These are phyloP conservation scores for Globisporangium perplexum DNA, from an alignment of 352 stramenopile species.

Conservation along the genomic window DNA sequence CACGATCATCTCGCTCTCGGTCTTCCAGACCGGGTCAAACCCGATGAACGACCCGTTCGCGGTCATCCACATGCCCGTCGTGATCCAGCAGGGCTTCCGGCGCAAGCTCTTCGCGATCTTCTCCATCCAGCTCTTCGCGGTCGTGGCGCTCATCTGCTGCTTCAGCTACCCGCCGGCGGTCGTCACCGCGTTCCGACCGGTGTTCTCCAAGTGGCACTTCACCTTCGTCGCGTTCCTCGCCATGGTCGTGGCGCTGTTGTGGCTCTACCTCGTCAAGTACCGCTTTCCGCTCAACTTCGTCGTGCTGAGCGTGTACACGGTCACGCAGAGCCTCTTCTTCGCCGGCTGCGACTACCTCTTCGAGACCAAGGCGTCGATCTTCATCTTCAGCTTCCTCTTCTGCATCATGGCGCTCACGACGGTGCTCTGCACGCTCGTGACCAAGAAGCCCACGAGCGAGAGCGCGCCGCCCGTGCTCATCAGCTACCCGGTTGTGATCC, in stretches of 20 bases:
- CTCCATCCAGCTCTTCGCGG: slow-evolving; percentile 52
- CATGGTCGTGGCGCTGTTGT: slow-evolving; percentile 50
- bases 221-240: slow-evolving; percentile 41
- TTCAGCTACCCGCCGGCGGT: slow-evolving; percentile 31
- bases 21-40: slow-evolving; percentile 72
- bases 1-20: slow-evolving; percentile 70
- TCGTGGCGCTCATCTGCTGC: slow-evolving; percentile 36
- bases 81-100: slow-evolving; percentile 66
- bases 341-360: slow-evolving; percentile 47
- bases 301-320: slow-evolving; percentile 51
- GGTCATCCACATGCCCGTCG: slow-evolving; percentile 59
- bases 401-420: slow-evolving; percentile 60
- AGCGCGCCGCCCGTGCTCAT: slow-evolving; percentile 33
- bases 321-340: slow-evolving; percentile 59
- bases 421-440: slow-evolving; percentile 40
- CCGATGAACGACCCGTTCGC: slow-evolving; percentile 65
- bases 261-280: slow-evolving; percentile 76
- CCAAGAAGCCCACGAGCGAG: slow-evolving; percentile 29
- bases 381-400: slow-evolving; percentile 60
- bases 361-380: slow-evolving; percentile 52
- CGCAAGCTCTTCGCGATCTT: slow-evolving; percentile 73
- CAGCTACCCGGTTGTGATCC: slow-evolving; percentile 47
- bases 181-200: slow-evolving; percentile 16
- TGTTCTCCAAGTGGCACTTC: slow-evolving; percentile 46
- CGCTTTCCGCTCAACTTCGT: slow-evolving; percentile 65